Base-by-base conservation (phyloP, 2,329 filamentous ascomycete species). In the Curvularia verruculosa region DNA sequence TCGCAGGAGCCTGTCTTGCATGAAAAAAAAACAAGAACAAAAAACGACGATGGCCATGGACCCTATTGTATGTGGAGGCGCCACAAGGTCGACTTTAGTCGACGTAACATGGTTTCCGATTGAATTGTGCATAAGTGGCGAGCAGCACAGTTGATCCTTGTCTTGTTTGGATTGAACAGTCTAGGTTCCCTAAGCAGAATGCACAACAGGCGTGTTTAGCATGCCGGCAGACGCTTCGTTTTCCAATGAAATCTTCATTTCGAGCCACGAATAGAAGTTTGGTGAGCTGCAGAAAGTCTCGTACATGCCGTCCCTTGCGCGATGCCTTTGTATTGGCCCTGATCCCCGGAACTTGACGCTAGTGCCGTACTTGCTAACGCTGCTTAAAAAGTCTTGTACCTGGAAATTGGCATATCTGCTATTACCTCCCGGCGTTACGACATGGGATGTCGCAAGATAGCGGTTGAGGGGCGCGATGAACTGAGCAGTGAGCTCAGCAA, bases 181-280 rank as follows among this genome's bases (percentile, higher is more conserved):
- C n/a, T 29, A 57, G 7, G 1, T 31, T 12, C 21, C 15, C 9
- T 34, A 46, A 28, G 28, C 31, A 5, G 26, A 31, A 2, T 36
- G 15, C 3, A 46, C 45, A 15, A 49, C 40, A 12, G 45, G 43
- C 4, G 44, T 19, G 45, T 52, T 56, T 18, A 79, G 44, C 49
- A 78, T 48, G 1, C 77, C 77, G 7, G 72, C 74, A 26, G 68
- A 73, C 4, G 77, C 77, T 65, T 78, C 76, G 39, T 72, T 75
- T 60, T 79, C 77, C 36, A 79, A 54, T 15, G 65, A 68, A 15
- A 77, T 65, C 61, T 78, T 79, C 75, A 78, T 78, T 29, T 79
- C 75, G 19, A 79, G 57, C 75, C 76, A 78, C 13, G 71, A 74
- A 52, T 78, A 78, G 49, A 79, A 79, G 41, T 77, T 78, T 6